Evolutionary conservation across 1,139 yeast species (phyloP).

Genomic region (Eremothecium coryli): DNA sequence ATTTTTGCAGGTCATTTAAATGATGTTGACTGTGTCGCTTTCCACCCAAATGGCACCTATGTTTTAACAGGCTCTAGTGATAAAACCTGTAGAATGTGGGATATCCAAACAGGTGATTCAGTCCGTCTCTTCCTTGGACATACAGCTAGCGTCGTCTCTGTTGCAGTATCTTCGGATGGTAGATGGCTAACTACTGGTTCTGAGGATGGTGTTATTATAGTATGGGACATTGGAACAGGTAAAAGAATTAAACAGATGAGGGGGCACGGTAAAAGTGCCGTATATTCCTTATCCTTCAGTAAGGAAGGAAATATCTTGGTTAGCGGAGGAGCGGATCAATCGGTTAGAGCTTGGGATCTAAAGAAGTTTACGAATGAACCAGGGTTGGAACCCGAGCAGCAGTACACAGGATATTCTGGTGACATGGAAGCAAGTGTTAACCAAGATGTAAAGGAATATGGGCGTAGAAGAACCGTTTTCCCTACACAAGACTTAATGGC

Average conservation of each 20-base stretch:
- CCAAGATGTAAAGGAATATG: conserved; percentile 32
- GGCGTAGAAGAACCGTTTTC: conserved; percentile 55
- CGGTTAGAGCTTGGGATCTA: conserved; percentile 94
- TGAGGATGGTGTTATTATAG: conserved; percentile 78
- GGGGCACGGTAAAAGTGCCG: conserved; percentile 85
- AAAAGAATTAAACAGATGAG: conserved; percentile 71
- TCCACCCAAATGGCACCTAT: conserved; percentile 94
- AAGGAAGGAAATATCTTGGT: conserved; percentile 83
- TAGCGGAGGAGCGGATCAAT: conserved; percentile 87
- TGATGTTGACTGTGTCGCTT: conserved; percentile 90
- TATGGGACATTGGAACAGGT: conserved; percentile 95
- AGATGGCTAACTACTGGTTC: conserved; percentile 95
- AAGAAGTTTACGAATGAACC: conserved; percentile 75
- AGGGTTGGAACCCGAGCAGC: conserved; percentile 68
- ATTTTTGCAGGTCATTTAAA: conserved; percentile 96
- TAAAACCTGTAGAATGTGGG: conserved; percentile 98
- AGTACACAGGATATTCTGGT: conserved; percentile 38
- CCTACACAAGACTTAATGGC: conserved; percentile 89
- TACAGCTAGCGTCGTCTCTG: conserved; percentile 73
- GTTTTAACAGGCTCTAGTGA: conserved; percentile 93
- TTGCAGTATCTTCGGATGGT: conserved; percentile 94
- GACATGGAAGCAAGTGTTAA: conserved; percentile 32
- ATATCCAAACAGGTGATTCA: conserved; percentile 75
- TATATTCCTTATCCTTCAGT: conserved; percentile 78
- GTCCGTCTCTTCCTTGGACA: conserved; percentile 95